phyloP scores from a whole-genome alignment of 2,329 filamentous ascomycete species.

The Alternaria postmessia region DNA sequence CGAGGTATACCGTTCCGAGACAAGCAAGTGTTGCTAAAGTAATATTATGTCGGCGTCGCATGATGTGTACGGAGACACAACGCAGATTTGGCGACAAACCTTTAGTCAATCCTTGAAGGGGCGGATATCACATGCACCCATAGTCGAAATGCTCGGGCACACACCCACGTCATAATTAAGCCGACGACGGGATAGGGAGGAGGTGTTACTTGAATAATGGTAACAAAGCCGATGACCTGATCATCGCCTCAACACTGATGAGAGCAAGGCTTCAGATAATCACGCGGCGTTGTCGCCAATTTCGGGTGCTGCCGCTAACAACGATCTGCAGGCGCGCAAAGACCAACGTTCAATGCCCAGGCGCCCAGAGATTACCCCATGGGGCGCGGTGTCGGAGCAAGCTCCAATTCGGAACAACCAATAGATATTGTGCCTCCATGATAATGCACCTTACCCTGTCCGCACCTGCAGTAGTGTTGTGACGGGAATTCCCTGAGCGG shows the following conservation, averaged over 20 bases:
- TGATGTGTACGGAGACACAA: background rate
- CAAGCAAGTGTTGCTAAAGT: conserved; percentile 14
- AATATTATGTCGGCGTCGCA: conserved; percentile 19
- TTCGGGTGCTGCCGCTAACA: conserved; percentile 1
- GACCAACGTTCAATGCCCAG: conserved; percentile 10
- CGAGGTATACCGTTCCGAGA: conserved; percentile 10
- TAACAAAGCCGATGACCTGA: background rate
- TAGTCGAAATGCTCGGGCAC: background rate
- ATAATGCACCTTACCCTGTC: background rate
- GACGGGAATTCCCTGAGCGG: background rate
- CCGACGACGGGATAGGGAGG: background rate
- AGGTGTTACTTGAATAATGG: background rate
- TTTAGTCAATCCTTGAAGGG: background rate
- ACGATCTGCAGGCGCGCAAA: conserved; percentile 14
- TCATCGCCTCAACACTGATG: background rate
- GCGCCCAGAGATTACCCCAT: conserved; percentile 13
- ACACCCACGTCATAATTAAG: background rate
- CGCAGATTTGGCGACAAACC: background rate
- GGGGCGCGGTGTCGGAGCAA: conserved; percentile 22
- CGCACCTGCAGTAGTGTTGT: conserved; percentile 14
- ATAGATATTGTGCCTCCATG: conserved; percentile 16
- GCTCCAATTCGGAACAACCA: conserved; percentile 20
- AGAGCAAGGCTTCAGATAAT: conserved; percentile 1
- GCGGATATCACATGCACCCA: conserved; percentile 3
- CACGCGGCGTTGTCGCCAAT: conserved; percentile 9